Conservation (phyloP, 371 early-diverging fungal species). For the Lichtheimia hyalospora region DNA sequence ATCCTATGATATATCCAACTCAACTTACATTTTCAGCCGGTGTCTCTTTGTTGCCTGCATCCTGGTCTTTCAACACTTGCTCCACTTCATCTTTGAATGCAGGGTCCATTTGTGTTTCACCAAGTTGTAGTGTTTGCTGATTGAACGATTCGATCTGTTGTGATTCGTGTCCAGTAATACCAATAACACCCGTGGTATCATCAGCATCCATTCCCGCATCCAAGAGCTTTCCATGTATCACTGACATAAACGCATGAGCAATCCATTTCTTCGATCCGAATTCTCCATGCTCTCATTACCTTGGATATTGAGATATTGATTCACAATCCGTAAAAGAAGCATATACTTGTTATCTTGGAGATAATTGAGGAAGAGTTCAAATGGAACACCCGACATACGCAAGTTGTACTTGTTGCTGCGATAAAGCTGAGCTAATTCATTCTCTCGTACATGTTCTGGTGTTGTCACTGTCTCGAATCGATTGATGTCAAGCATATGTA, state of each 20-base stretch:
- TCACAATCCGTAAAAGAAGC: conserved; percentile 90
- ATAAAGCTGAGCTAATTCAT: conserved; percentile 79
- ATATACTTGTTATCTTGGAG: conserved; percentile 91
- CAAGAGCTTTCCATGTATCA: conserved; percentile 27
- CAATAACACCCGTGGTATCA: conserved; percentile 55
- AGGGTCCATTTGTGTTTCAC: conserved; percentile 33
- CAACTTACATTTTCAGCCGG: conserved; percentile 1
- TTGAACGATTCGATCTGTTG: conserved; percentile 83
- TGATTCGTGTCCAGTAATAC: conserved; percentile 77
- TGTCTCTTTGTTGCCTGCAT: conserved; percentile 19
- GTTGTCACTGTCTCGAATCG: conserved; percentile 67
- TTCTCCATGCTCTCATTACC: conserved; percentile 29
- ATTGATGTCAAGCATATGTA: conserved; percentile 70
- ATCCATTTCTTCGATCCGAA: neutral
- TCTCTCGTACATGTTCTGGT: conserved; percentile 78
- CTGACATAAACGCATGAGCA: conserved; percentile 10
- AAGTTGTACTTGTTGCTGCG: conserved; percentile 88
- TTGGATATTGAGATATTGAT: conserved; percentile 91
- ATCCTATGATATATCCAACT: neutral
- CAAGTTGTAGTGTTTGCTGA: conserved; percentile 49
- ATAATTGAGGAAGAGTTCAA: conserved; percentile 91
- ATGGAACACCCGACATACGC: conserved; percentile 87
- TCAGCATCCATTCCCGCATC: conserved; percentile 41
- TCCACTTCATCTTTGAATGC: conserved; percentile 43
- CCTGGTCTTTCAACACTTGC: conserved; percentile 34